Evolutionary conservation across 495 filamentous ascomycete species (phyloP).

Genomic region (Penicillium argentinense): DNA sequence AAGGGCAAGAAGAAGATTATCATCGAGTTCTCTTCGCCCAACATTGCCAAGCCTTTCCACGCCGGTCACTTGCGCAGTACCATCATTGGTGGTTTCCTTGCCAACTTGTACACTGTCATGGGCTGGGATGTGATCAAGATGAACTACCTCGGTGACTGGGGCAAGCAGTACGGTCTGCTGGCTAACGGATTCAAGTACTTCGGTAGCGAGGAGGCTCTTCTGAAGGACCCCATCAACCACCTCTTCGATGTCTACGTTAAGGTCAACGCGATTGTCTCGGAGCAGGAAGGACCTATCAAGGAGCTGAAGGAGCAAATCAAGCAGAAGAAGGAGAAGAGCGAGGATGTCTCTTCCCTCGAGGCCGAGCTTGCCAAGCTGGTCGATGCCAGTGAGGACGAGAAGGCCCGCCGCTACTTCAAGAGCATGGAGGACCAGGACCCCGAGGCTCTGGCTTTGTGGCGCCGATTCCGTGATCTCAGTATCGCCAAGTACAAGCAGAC

Average conservation of each 20-base stretch:
- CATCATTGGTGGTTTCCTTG: slow-evolving; percentile 71
- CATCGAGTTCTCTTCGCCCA: slow-evolving; percentile 74
- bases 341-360: slow-evolving; percentile 47
- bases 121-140: slow-evolving; percentile 72
- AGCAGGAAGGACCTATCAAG: slow-evolving; percentile 57
- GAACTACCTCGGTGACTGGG: slow-evolving; percentile 80
- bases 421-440: slow-evolving; percentile 82
- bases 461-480: slow-evolving; percentile 83
- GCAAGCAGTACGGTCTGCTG: slow-evolving; percentile 71
- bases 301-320: slow-evolving; percentile 56
- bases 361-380: slow-evolving; percentile 52
- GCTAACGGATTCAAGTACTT: slow-evolving; percentile 66
- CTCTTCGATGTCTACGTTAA: slow-evolving; percentile 69
- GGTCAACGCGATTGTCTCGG: slow-evolving; percentile 54
- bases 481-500: slow-evolving; percentile 82
- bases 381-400: slow-evolving; percentile 60
- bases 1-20: slow-evolving; percentile 70
- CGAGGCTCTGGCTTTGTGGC: slow-evolving; percentile 78
- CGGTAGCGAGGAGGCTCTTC: slow-evolving; percentile 60
- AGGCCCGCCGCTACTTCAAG: slow-evolving; percentile 81
- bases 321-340: slow-evolving; percentile 48
- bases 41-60: slow-evolving; percentile 76
- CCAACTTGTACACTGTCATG: slow-evolving; percentile 66
- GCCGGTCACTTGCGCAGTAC: slow-evolving; percentile 72
- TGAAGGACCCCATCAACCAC: slow-evolving; percentile 65